phyloP scores from a whole-genome alignment of 2,329 filamentous ascomycete species.

The Passalora sequoiae region DNA sequence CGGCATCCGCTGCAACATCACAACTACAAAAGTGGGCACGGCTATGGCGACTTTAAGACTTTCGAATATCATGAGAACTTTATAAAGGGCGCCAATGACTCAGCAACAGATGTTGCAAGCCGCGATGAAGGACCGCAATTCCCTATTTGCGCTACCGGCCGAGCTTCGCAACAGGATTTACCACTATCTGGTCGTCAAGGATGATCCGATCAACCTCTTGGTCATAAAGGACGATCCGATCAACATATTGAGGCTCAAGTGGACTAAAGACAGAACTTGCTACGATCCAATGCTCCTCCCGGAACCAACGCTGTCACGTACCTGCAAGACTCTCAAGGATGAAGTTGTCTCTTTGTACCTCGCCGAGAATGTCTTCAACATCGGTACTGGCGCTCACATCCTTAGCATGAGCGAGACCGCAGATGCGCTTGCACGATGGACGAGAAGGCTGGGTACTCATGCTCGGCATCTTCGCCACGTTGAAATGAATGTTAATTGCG shows the following conservation, averaged over 20 bases:
- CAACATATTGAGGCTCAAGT: not conserved
- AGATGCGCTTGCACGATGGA: not conserved
- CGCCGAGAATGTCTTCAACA: constrained; percentile 4
- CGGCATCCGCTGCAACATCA: too few relatives aligned
- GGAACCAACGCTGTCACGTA: constrained; percentile 1
- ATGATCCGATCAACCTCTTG: constrained; percentile 8
- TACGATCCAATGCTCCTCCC: not conserved
- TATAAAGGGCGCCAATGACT: too few relatives aligned
- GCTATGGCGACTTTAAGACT: too few relatives aligned
- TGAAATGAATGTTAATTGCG: constrained; percentile 3
- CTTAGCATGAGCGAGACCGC: constrained; percentile 7
- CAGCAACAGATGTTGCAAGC: not conserved
- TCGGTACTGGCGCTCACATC: constrained; percentile 4
- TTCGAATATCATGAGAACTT: too few relatives aligned
- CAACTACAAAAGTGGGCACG: too few relatives aligned
- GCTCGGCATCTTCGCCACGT: constrained; percentile 1
- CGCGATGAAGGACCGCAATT: not conserved
- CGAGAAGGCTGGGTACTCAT: not conserved
- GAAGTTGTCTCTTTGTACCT: constrained; percentile 5
- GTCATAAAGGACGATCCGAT: too few relatives aligned
- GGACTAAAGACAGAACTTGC: constrained; percentile 4
- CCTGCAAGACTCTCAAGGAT: constrained; percentile 1
- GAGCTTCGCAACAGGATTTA: constrained; percentile 10
- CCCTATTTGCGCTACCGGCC: constrained; percentile 3
- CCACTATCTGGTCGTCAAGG: not conserved